Conservation (phyloP, 2,329 filamentous ascomycete species). For the Meredithiella fracta region DNA sequence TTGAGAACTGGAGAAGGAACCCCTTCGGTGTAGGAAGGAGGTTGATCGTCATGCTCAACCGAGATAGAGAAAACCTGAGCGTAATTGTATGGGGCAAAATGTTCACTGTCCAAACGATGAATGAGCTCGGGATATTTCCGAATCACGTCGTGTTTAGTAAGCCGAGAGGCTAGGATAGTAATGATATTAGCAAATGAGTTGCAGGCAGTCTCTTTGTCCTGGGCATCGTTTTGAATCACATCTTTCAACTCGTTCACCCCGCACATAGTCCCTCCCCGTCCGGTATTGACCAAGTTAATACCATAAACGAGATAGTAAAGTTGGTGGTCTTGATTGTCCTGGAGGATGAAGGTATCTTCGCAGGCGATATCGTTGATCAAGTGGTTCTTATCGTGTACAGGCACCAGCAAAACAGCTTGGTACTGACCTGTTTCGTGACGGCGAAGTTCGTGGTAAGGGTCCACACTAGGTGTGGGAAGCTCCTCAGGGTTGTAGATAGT, state of each 20-base stretch:
- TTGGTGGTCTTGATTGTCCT: constrained; percentile 5
- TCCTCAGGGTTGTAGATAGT: constrained; percentile 1
- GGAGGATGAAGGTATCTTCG: constrained; percentile 9
- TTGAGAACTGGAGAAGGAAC: constrained; percentile 12
- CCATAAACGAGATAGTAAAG: constrained; percentile 12
- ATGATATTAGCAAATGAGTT: constrained; percentile 13
- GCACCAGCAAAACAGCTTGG: constrained; percentile 13
- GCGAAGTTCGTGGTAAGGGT: not conserved
- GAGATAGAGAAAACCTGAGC: constrained; percentile 11
- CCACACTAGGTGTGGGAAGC: not conserved
- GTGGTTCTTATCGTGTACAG: constrained; percentile 13
- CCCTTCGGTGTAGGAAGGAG: constrained; percentile 13
- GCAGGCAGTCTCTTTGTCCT: not conserved
- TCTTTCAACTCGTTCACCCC: constrained; percentile 2
- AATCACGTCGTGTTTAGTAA: constrained; percentile 11
- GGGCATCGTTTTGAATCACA: not conserved
- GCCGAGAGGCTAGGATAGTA: constrained; percentile 10
- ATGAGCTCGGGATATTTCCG: constrained; percentile 8
- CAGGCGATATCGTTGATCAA: constrained; percentile 8
- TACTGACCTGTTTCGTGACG: constrained; percentile 14
- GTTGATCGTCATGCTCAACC: constrained; percentile 14
- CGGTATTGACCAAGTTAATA: constrained; percentile 8
- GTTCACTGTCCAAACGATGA: constrained; percentile 4
- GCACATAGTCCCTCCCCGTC: not conserved
- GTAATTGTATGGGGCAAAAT: constrained; percentile 10